Evolutionary conservation across 2,329 filamentous ascomycete species (phyloP), one percentile per base, ranked within the genome.

Genomic region (Teratosphaeria pseudoeucalypti): DNA sequence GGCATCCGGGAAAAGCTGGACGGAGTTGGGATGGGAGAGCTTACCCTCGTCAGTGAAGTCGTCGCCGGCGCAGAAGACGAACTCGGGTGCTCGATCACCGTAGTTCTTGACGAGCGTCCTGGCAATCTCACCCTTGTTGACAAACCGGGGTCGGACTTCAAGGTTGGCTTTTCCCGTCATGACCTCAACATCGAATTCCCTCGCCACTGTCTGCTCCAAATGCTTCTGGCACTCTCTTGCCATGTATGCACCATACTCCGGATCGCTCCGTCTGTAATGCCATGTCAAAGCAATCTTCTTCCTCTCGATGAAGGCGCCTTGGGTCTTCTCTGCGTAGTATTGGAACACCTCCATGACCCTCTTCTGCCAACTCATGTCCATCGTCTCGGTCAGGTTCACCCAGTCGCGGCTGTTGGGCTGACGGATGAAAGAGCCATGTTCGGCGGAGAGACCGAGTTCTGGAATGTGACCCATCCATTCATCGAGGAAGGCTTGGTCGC

Each of bases 141-240:
- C 91, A 70, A 95, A 96, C 0, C 87, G 92, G 32, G 92, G 92
- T n/a, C 94, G 87, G 34, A 97, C 92, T 75, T 99, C 94, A 29
- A 99, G 81, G 72, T 97, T 97, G 62, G 92, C 92, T 77, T 97
- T 99, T 67, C 94, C 94, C 0, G 86, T 84, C 91, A 97, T 97
- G 61, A 99, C 91, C 69, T 97, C 92, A 3, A 97, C 89, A 55
- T 96, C 91, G 83, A 87, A 96, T 64, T 85, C 85, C 70, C 85
- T 87, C 57, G 79, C 85, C 0, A 96, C 87, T 0, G 85, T 89
- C 4, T 81, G 78, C 71, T 95, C 87, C 16, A 99, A 82, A 65
- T 92, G 85, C 72, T 87, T 88, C 64, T 91, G 87, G 70, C 90
- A 95, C 71, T 92, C 87, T 27, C 81, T 82, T 5, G 92, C 86